Evolutionary conservation across 2,329 filamentous ascomycete species (phyloP).

Genomic region (Metarhizium humberi): DNA sequence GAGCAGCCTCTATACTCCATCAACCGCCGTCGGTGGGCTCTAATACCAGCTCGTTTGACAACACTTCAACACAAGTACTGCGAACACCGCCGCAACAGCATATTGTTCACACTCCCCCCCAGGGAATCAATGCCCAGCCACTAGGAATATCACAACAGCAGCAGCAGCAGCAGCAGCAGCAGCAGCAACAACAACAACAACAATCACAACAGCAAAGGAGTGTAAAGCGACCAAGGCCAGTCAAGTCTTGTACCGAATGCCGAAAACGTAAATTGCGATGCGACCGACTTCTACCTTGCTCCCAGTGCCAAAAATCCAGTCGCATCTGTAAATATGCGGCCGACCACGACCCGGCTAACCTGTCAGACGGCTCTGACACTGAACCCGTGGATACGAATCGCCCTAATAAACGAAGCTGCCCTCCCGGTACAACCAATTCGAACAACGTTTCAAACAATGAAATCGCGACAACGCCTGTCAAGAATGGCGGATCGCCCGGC

Average conservation of each 20-base stretch:
- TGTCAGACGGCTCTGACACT: constrained; percentile 40
- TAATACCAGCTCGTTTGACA: constrained; percentile 5
- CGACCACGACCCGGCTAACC: constrained; percentile 35
- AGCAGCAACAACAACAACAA: constrained; percentile 18
- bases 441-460: constrained; percentile 16
- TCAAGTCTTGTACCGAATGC: constrained; percentile 48
- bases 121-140: constrained; percentile 10
- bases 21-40: constrained; percentile 5
- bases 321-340: constrained; percentile 43
- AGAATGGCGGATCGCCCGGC: constrained; percentile 23
- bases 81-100: constrained; percentile 9
- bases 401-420: constrained; percentile 29
- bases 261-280: constrained; percentile 49
- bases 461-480: constrained; percentile 14
- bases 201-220: constrained; percentile 26
- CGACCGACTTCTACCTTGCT: constrained; percentile 46
- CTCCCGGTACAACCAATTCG: constrained; percentile 14
- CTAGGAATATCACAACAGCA: constrained; percentile 13
- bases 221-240: constrained; percentile 44
- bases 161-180: constrained; percentile 8
- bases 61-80: constrained; percentile 2
- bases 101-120: constrained; percentile 4
- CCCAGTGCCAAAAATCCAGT: constrained; percentile 49
- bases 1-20: neutral
- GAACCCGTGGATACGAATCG: constrained; percentile 23